These are phyloP conservation scores for Echeveria elegans DNA, from an alignment of 164 flowering plant species.

Conservation along the genomic window DNA sequence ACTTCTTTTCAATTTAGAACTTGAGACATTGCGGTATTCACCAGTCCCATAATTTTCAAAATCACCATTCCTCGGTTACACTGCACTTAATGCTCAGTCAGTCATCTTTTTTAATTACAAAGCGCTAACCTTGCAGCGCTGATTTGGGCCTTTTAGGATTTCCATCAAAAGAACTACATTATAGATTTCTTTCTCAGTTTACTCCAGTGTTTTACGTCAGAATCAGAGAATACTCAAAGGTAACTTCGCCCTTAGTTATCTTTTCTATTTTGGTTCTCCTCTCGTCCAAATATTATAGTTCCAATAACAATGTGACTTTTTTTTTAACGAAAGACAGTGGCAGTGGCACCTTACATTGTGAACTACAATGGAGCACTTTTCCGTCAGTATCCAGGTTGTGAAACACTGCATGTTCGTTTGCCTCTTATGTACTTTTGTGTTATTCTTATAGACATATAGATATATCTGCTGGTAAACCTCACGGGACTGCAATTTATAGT, in stretches of 20 bases:
- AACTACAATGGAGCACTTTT: slow-evolving; percentile 92
- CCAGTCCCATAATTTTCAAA: neutral
- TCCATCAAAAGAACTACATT: slow-evolving; percentile 83
- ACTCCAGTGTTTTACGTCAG: slow-evolving; percentile 82
- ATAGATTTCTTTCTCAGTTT: slow-evolving; percentile 89
- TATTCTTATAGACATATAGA: neutral
- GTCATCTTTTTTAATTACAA: neutral
- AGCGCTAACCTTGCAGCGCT: slow-evolving; percentile 44
- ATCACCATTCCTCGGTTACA: neutral
- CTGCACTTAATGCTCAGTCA: neutral
- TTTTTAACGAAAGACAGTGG: slow-evolving; percentile 62
- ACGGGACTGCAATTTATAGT: neutral
- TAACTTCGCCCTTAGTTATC: slow-evolving; percentile 14
- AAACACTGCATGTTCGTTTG: neutral
- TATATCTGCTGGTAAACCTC: neutral
- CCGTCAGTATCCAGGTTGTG: slow-evolving; percentile 91
- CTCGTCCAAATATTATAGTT: slow-evolving; percentile 4
- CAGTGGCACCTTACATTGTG: slow-evolving; percentile 83
- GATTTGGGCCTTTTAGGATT: slow-evolving; percentile 91
- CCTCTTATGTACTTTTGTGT: neutral
- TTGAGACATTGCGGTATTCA: slow-evolving; percentile 81
- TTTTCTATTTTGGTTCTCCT: neutral
- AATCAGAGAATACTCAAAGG: slow-evolving; percentile 95
- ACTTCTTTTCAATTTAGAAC: slow-evolving; percentile 90
- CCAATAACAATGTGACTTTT: slow-evolving; percentile 13